Evolutionary conservation across 2,329 filamentous ascomycete species (phyloP), one percentile per base, ranked within the genome.

Genomic region (Periconia macrospinosa): DNA sequence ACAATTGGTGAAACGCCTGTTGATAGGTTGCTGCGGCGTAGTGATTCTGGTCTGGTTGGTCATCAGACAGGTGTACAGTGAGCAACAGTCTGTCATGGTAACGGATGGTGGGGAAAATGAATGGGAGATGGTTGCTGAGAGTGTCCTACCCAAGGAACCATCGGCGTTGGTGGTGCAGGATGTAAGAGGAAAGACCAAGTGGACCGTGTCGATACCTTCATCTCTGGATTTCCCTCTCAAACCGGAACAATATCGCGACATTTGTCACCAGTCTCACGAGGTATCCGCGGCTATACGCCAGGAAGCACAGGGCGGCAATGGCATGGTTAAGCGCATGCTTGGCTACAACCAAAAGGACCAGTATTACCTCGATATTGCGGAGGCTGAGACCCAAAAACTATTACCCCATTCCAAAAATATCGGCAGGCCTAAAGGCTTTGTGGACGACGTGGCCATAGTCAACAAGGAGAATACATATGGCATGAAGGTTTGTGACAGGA

Each of bases 121-220:
- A 47, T 87, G 85, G 68, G 86, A 90, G 63, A 86, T 90, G 80
- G 82, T 89, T 8, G 83, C 81, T 37, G 85, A 85, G 55, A 82
- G 86, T 56, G 78, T 78, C 41, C 72, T 91, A n/a, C 89, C 90
- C 0, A 81, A 87, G 27, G 86, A 89, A 57, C 87, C 90, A 0
- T 88, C 87, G 0, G 88, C 90, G 0, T 80, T 94, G 18, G 81
- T 90, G 6, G 79, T 92, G 44, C 83, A 81, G 14, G 89, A 92
- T 72, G 75, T 78, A 23, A 78, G 79, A 43, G 88, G 88, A 2
- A 82, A 80, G 48, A 78, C 85, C 11, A 87, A 83, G 69, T 95
- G 91, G 91, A 94, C 91, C 0, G 83, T 95, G 11, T 91, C 85
- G 1, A 92, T 96, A 37, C 91, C 91, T 1, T 78, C 81, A 7